Base-by-base conservation (phyloP, 2,329 filamentous ascomycete genomes). In the Colletotrichum camelliae region DNA sequence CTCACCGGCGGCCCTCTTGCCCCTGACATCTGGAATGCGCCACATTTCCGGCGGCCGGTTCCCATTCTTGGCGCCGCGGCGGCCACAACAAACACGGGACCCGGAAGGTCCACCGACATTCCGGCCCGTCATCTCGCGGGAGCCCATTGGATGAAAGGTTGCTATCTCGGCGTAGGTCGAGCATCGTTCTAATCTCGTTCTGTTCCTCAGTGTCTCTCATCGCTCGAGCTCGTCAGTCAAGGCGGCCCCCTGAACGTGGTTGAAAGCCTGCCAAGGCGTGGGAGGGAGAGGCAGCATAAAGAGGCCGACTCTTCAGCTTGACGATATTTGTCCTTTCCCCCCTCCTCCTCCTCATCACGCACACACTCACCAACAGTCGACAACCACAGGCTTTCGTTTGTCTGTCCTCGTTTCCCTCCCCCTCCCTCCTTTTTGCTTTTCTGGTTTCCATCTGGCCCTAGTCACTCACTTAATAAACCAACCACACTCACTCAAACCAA, bases 41-140 rank as follows among this genome's bases (percentile, higher is more conserved):
- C 57, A 31, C 70, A 67, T 37, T 61, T 67, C 68, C 52, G 62
- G 72, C 62, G 37, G 16, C 55, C 55, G 64, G 58, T 58, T 35
- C 39, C 21, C 7, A 75, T 75, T 75, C 73, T 68, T 52, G 64
- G 57, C 43, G 12, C 24, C 39, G 31, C 16, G 33, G 27, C 55
- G 69, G 69, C 33, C 73, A 72, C 33, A 75, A 75, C 64, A 75
- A 75, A 72, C 69, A 72, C 64, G 69, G 39, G 24, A 31, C 16
- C 39, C 57, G 62, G 39, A 12, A 64, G 57, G 39, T 39, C 35
- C 12, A 43, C 57, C 18, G 16, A 39, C 73, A 75, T 75, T 58
- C 35, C 64, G 16, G 31, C 57, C 60, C 55, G 55, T 52, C 21
- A n/a, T 31, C 24, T 27, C 24, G 31, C 52, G 29, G 33, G 16